Evolutionary conservation across 2,329 filamentous ascomycete genomes (phyloP), one percentile per base, ranked within the genome.

Genomic region (Aureobasidium subglaciale): DNA sequence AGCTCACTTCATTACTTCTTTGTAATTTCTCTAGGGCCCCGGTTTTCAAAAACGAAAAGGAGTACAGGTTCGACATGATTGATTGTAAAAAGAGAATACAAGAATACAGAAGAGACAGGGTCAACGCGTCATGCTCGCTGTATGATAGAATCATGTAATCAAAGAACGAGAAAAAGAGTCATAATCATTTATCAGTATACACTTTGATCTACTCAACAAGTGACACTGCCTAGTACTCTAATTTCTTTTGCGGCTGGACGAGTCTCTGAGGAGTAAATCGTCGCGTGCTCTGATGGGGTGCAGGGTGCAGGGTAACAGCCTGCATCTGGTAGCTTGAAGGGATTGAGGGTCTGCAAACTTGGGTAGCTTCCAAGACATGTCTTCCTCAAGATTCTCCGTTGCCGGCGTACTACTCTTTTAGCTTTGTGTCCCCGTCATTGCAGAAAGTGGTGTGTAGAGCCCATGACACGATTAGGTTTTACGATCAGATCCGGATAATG

Each of bases 111-210:
- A 43, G 22, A 54, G 50, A 42, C 15, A 54, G 29, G 38, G 29
- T 29, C n/a, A n/a, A 54, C 29, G 37, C 29, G 50, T 54, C 50
- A 54, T 54, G 50, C 37, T 54, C 50, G 50, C 50, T 54, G 50
- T 54, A 54, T 43, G 50, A 54, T 54, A 54, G 50, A 54, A 32
- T 42, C 50, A 35, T 54, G 50, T 54, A 54, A 54, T 54, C 18
- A 34, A 43, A 54, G 50, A 54, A 54, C 38, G 29, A 54, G 50
- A 54, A 38, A 54, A 43, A 43, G 34, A 54, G 18, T 42, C n/a
- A 38, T 22, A 43, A 54, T 43, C 38, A 50, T 29, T 8, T 18
- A 18, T 6, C 4, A 30, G 41, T 18, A 16, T 30, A 10, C 5
- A 6, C 24, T 30, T 13, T 2, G 10, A 4, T 30, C 13, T 30